Evolutionary conservation across 2,329 filamentous ascomycete genomes (phyloP).

Genomic region (Colletotrichum sidae): DNA sequence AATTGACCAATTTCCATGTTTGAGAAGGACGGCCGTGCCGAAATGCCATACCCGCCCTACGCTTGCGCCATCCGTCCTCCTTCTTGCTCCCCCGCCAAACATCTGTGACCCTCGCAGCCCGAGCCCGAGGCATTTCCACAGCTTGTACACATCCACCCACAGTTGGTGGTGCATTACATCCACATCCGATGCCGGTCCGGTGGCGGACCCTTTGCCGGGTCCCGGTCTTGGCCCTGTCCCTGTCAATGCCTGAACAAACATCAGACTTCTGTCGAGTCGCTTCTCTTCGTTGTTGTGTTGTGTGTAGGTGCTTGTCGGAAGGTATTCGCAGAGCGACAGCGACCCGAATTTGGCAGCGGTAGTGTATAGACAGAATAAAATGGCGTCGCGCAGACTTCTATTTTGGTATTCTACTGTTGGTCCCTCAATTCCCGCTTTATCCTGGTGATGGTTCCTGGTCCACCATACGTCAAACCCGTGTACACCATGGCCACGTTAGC

Average conservation of each 20-base stretch:
- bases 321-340: no score
- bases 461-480: constrained; percentile 77
- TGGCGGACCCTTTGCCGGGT: constrained; percentile 27
- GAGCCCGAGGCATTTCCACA: constrained; percentile 16
- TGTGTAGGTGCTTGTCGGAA: no score
- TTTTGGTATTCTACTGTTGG: constrained; percentile 45
- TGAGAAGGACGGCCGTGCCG: constrained; percentile 13
- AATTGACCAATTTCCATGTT: background rate
- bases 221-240: constrained; percentile 5
- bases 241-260: no score
- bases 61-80: constrained; percentile 2
- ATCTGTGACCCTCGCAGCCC: constrained; percentile 9
- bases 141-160: no score
- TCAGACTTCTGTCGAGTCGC: no score
- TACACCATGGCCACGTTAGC: constrained; percentile 94
- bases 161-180: background rate
- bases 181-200: constrained; percentile 4
- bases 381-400: constrained; percentile 1
- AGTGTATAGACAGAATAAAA: background rate
- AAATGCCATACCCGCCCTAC: constrained; percentile 13
- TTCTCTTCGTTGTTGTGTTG: no score
- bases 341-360: background rate
- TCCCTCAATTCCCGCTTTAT: constrained; percentile 73
- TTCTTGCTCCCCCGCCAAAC: constrained; percentile 1
- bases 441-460: constrained; percentile 72